Evolutionary conservation across 139 green algal species (phyloP).

Genomic region (Mesotaenium endlicherianum): DNA sequence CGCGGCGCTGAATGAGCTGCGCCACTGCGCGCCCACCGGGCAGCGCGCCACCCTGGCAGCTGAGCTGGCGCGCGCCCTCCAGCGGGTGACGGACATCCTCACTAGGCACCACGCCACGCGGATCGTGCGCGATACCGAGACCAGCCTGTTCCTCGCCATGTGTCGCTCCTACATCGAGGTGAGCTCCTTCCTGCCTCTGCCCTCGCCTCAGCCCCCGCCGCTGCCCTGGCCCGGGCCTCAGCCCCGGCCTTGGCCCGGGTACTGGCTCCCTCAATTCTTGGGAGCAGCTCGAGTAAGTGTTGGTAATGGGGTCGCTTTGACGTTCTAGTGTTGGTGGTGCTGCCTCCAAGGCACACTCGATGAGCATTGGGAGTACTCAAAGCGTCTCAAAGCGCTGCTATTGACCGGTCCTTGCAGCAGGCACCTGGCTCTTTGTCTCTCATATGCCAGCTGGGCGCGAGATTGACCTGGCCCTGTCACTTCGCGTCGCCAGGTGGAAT

Average conservation of each 20-base stretch:
- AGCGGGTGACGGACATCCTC: conserved; percentile 15
- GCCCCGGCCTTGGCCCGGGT: not conserved
- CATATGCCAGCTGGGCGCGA: no score
- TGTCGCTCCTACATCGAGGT: conserved; percentile 35
- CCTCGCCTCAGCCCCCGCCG: not conserved
- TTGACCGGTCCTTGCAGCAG: no score
- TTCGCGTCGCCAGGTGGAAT: no score
- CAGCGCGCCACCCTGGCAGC: conserved; percentile 25
- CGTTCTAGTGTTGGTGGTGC: not conserved
- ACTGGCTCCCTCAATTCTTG: not conserved
- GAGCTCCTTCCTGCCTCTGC: not conserved
- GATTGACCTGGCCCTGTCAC: no score
- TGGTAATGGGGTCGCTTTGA: not conserved
- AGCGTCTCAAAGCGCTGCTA: no score
- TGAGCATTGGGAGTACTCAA: no score
- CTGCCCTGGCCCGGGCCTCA: not conserved
- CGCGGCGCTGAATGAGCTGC: conserved; percentile 89
- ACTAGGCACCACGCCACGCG: conserved; percentile 2
- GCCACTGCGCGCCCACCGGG: conserved; percentile 77
- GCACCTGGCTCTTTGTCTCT: no score
- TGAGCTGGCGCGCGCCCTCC: conserved; percentile 12
- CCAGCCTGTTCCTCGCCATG: conserved; percentile 20
- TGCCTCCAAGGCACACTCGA: not conserved
- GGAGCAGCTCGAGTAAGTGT: not conserved
- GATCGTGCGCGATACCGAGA: conserved; percentile 30